Evolutionary conservation across 495 filamentous ascomycete genomes (phyloP).

Genomic region (Aspergillus hancockii): DNA sequence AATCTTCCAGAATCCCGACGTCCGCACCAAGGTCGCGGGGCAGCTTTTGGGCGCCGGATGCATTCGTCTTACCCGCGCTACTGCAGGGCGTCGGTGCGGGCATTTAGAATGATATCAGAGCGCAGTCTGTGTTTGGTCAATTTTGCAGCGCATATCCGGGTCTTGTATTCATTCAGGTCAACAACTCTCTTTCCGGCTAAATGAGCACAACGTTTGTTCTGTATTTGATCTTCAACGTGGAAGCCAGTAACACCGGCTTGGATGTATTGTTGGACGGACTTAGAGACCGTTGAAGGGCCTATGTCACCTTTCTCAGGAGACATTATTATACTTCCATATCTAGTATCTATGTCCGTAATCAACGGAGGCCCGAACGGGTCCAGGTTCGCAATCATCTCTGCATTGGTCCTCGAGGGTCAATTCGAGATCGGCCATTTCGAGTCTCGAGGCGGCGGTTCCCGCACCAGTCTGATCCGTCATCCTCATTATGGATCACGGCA

Average conservation of each 20-base stretch:
- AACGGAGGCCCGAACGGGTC: slow-evolving; percentile 57
- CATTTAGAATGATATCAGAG: slow-evolving; percentile 67
- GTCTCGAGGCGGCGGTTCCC: slow-evolving; percentile 63
- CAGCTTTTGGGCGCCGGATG: slow-evolving; percentile 54
- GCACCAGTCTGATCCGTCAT: slow-evolving; percentile 59
- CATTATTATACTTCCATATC: slow-evolving; percentile 53
- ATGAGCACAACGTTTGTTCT: slow-evolving; percentile 66
- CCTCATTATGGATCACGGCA: not conserved
- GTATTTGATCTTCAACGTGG: slow-evolving; percentile 72
- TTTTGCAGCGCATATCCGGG: slow-evolving; percentile 57
- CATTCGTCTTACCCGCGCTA: slow-evolving; percentile 63
- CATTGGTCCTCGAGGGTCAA: slow-evolving; percentile 63
- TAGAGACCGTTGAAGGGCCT: slow-evolving; percentile 63
- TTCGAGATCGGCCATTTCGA: slow-evolving; percentile 69
- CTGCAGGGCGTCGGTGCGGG: slow-evolving; percentile 68
- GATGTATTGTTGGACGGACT: slow-evolving; percentile 64
- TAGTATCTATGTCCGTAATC: slow-evolving; percentile 71
- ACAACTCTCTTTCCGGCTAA: slow-evolving; percentile 64
- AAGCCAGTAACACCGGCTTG: slow-evolving; percentile 68
- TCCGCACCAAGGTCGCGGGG: slow-evolving; percentile 61
- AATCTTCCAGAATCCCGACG: slow-evolving; percentile 65
- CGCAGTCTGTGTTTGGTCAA: slow-evolving; percentile 47
- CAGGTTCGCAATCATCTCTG: slow-evolving; percentile 65
- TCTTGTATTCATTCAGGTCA: slow-evolving; percentile 47
- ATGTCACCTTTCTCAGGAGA: no score